Conservation (phyloP, 495 filamentous ascomycete species). For the Tuber melanosporum region DNA sequence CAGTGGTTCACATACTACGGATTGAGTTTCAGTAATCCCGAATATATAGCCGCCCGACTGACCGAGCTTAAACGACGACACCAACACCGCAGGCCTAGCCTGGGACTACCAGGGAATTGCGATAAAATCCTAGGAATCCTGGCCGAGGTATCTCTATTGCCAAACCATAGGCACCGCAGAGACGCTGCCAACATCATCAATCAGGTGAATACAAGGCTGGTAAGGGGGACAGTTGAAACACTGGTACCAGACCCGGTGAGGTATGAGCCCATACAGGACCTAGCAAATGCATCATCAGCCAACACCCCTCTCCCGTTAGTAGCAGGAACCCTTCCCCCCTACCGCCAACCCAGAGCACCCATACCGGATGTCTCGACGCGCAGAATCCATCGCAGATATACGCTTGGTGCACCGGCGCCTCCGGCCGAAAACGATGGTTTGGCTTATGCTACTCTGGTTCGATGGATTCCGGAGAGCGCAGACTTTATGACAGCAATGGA, state of each 20-base stretch:
- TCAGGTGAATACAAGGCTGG: background rate
- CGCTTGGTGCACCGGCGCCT: background rate
- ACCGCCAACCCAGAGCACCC: background rate
- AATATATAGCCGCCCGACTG: background rate
- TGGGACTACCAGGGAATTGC: background rate
- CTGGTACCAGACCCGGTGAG: background rate
- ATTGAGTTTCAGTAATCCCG: background rate
- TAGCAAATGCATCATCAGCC: background rate
- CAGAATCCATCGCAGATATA: background rate
- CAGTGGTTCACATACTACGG: background rate
- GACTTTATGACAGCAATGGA: too few relatives aligned
- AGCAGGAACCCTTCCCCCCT: background rate
- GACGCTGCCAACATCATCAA: background rate
- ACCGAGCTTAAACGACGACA: background rate
- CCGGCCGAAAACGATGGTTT: background rate
- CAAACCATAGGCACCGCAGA: background rate
- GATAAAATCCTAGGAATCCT: background rate
- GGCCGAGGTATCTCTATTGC: background rate
- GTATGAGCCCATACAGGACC: background rate
- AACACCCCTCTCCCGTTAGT: background rate
- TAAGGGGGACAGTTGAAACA: background rate
- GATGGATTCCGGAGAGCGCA: too few relatives aligned
- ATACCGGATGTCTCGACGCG: background rate
- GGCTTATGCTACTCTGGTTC: background rate
- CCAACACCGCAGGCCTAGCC: background rate